Evolutionary conservation across 176 grass and related monocot genomes (phyloP), one percentile per base, ranked within the genome.

Genomic region (Ananas comosus): DNA sequence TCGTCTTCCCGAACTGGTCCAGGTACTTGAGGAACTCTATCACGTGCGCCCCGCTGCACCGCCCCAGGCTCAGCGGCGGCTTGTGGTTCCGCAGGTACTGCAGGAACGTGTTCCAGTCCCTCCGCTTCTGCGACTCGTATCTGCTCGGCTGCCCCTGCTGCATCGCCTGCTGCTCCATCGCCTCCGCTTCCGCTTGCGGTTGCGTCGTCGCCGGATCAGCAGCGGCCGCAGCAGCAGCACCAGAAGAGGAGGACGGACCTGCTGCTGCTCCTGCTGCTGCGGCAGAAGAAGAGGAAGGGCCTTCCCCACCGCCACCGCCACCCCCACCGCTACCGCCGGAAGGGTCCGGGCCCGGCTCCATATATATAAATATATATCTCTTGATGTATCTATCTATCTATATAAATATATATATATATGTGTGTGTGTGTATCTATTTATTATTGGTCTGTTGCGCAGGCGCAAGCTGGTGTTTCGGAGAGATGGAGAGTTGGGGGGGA

Each of bases 1-100:
- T 99, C 58, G 94, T 99, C 87, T 99, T 99, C 49, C 94, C 94
- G 74, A 99, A 99, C 89, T 93, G 94, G 56, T 99, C 90, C 11
- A 93, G 85, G 59, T 99, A 99, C 51, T 86, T 51, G 9, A 99
- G 82, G 70, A 99, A 99, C 82, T 99, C 94, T 71, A 99, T 99
- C 47, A 99, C 94, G 63, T 99, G 94, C 22, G 94, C 94, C 14
- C n/a, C 94, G 80, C 94, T 99, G 81, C 94, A 99, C 51, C 90
- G 82, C 49, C 87, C 28, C 52, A 99, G 87, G 73, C 84, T 90
- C 80, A 99, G 86, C 78, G 94, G 94, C 49, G 94, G 94, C 72
- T 75, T 86, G 87, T 99, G 94, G 75, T 93, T 93, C 49, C 85
- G 87, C 74, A 99, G 90, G 84, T 99, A 99, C 83, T 93, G 87